phyloP scores from a whole-genome alignment of 2,329 filamentous ascomycete genomes.

The Pseudogymnoascus sp. region DNA sequence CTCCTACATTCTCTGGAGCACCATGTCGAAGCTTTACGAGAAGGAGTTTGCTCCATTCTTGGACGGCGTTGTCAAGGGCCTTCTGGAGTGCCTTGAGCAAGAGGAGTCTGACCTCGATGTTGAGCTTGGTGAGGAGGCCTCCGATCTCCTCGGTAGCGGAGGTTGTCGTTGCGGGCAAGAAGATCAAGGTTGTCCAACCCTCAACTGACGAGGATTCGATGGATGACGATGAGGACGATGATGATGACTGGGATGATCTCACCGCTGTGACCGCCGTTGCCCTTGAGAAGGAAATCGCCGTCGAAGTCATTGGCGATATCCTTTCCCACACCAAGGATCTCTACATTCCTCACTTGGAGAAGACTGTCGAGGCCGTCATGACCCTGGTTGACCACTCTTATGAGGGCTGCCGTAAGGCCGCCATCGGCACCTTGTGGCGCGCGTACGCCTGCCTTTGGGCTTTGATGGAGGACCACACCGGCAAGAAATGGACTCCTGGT shows the following conservation, averaged over 20 bases:
- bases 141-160: slow-evolving; percentile 69
- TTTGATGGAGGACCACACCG: slow-evolving; percentile 71
- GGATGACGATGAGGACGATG: slow-evolving; percentile 66
- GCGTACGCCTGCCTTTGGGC: slow-evolving; percentile 88
- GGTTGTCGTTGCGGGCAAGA: slow-evolving; percentile 73
- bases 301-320: slow-evolving; percentile 90
- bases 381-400: slow-evolving; percentile 83
- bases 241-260: slow-evolving; percentile 79
- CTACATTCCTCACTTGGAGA: slow-evolving; percentile 79
- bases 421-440: slow-evolving; percentile 86
- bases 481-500: slow-evolving; percentile 82
- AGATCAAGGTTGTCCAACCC: slow-evolving; percentile 69
- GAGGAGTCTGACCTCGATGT: slow-evolving; percentile 79
- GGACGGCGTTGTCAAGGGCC: slow-evolving; percentile 67
- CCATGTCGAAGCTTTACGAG: slow-evolving; percentile 87
- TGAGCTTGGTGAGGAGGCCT: slow-evolving; percentile 65
- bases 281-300: slow-evolving; percentile 93
- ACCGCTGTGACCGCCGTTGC: slow-evolving; percentile 82
- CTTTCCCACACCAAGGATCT: slow-evolving; percentile 77
- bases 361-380: slow-evolving; percentile 74
- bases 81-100: slow-evolving; percentile 80
- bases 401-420: slow-evolving; percentile 88
- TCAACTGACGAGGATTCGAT: slow-evolving; percentile 53
- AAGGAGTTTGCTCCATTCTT: slow-evolving; percentile 76
- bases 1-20: slow-evolving; percentile 95